phyloP scores from a whole-genome alignment of 352 stramenopile species.

The Achlya hypogyna region DNA sequence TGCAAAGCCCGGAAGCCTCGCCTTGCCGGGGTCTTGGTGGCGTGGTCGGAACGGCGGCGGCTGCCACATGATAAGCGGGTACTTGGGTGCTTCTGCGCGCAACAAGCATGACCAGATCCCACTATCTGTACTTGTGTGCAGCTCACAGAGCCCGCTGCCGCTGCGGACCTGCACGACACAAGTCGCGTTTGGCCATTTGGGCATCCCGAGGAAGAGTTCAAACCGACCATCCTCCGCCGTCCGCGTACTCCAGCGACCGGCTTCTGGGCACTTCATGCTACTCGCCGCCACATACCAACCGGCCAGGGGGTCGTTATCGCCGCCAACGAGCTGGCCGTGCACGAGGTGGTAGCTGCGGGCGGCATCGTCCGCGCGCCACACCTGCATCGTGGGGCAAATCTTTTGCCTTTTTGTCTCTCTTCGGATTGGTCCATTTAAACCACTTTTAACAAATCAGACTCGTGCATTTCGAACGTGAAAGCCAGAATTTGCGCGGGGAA shows the following conservation, averaged over 20 bases:
- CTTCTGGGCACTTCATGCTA: too few relatives aligned
- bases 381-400: background rate
- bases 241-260: too few relatives aligned
- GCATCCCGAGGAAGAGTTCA: too few relatives aligned
- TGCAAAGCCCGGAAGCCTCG: too few relatives aligned
- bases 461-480: background rate
- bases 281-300: too few relatives aligned
- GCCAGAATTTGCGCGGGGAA: background rate
- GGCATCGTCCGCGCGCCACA: background rate
- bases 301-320: too few relatives aligned
- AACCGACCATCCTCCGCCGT: too few relatives aligned
- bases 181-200: too few relatives aligned
- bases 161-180: background rate
- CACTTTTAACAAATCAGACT: background rate
- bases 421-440: slow-evolving; percentile 9
- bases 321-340: background rate
- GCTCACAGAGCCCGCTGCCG: background rate
- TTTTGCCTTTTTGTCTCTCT: background rate
- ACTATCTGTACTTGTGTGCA: background rate
- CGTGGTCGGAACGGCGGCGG: too few relatives aligned
- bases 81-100: background rate
- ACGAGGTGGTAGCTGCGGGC: background rate
- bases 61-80: too few relatives aligned
- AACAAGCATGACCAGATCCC: background rate
- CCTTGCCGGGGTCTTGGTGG: too few relatives aligned